Evolutionary conservation across 768 basidiomycete genomes (phyloP), one percentile per base, ranked within the genome.

Genomic region (Rubroboletus satanas): DNA sequence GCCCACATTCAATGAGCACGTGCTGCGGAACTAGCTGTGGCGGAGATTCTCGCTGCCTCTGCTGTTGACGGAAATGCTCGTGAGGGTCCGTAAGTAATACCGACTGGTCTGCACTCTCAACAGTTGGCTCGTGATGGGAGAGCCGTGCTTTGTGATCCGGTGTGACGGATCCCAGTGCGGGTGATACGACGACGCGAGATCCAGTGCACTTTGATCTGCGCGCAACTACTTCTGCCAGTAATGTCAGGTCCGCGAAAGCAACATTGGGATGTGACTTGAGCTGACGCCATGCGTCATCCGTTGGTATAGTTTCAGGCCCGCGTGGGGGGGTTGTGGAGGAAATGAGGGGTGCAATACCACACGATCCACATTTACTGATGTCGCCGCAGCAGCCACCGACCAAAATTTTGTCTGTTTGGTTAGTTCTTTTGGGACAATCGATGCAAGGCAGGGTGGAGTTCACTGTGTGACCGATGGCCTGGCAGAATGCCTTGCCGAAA

Each of bases 241-340:
- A 77, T 3, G 83, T 73, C 49, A 96, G 76, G 71, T 95, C 90
- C 14, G 90, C 83, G 66, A 93, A 93, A 31, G 85, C 82, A 50
- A 90, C 85, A 61, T 93, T 94, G 2, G 93, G 93, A 70, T 96
- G 93, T 11, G 84, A 82, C 72, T 93, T 93, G 57, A 95, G 77
- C 60, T 84, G 84, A 29, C 81, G 82, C 89, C 92, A 94, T 8
- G 91, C 91, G 52, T 85, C 83, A 65, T 86, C 87, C 52, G 88
- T 90, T 18, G 90, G 81, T 35, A 93, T 87, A 7, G 80, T 84
- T 51, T 85, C 83, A 23, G 70, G 52, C 38, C 62, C 50, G 33
- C 62, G 61, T 36, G 54, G 47, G 7, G 51, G 39, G 12, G 57
- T 55, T n/a, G 64, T 60, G 49, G 69, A 61, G 28, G 67, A 57